phyloP scores from a whole-genome alignment of 176 grass and related monocot species.

The Cenchrus purpureus region DNA sequence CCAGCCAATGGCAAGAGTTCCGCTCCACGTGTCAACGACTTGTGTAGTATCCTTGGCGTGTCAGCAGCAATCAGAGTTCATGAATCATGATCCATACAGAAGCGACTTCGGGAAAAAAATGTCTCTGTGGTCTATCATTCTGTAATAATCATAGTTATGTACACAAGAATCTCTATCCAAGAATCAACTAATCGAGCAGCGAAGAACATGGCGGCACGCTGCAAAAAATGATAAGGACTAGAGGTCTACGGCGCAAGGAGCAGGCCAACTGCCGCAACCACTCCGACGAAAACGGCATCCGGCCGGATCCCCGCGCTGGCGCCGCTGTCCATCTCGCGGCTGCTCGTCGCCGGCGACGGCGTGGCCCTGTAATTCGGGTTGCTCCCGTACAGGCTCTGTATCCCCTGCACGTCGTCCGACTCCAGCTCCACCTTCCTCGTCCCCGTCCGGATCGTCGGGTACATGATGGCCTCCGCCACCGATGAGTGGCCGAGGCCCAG shows the following conservation, averaged over 20 bases:
- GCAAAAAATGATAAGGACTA: background rate
- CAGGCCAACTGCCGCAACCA: constrained; percentile 47
- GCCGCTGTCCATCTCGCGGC: constrained; percentile 65
- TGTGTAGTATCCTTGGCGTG: background rate
- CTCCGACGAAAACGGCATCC: constrained; percentile 19
- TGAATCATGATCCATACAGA: background rate
- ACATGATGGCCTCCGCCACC: constrained; percentile 80
- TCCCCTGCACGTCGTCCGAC: constrained; percentile 74
- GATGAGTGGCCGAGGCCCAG: constrained; percentile 85
- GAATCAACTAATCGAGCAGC: constrained; percentile 26
- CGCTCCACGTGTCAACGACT: background rate
- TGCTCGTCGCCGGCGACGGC: constrained; percentile 57
- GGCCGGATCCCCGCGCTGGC: background rate
- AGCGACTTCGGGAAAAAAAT: background rate
- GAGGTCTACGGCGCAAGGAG: constrained; percentile 33
- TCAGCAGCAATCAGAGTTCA: background rate
- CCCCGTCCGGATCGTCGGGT: constrained; percentile 74
- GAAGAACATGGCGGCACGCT: background rate
- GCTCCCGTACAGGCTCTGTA: constrained; percentile 85
- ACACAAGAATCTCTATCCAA: constrained; percentile 44
- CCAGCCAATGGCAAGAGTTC: background rate
- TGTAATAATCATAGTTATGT: constrained; percentile 26
- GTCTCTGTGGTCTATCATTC: background rate
- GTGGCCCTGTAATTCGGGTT: constrained; percentile 72
- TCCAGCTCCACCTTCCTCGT: constrained; percentile 76